Conservation (phyloP, 2,329 filamentous ascomycete genomes). For the Colletotrichum paranaense region DNA sequence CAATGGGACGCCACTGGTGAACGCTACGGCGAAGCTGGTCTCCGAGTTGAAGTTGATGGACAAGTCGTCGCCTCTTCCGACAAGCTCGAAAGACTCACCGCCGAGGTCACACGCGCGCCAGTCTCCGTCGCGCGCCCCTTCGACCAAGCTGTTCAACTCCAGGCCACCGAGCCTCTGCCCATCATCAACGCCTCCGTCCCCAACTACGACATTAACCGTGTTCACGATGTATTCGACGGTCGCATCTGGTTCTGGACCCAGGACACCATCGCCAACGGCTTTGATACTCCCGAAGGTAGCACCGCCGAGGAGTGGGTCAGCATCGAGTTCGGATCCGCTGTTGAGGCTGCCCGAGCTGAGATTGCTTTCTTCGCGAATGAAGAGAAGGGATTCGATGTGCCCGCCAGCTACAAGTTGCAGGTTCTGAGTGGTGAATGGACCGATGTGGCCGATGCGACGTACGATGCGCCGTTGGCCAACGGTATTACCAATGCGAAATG, state of each 20-base stretch:
- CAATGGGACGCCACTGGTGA: slow-evolving; percentile 53
- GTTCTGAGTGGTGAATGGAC: slow-evolving; percentile 11
- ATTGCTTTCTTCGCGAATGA: slow-evolving; percentile 20
- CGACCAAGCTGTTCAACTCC: slow-evolving; percentile 3
- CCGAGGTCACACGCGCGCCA: not conserved
- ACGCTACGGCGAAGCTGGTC: slow-evolving; percentile 49
- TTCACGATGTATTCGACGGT: slow-evolving; percentile 22
- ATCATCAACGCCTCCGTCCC: slow-evolving; percentile 17
- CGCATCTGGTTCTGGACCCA: slow-evolving; percentile 23
- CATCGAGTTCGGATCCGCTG: slow-evolving; percentile 8
- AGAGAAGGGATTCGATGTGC: slow-evolving; percentile 11
- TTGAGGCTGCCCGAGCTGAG: not conserved
- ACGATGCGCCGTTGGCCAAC: slow-evolving; percentile 7
- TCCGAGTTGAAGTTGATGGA: slow-evolving; percentile 52
- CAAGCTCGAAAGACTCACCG: slow-evolving; percentile 14
- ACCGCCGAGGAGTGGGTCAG: slow-evolving; percentile 15
- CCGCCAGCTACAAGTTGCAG: slow-evolving; percentile 14
- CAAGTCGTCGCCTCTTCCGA: slow-evolving; percentile 23
- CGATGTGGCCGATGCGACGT: slow-evolving; percentile 2
- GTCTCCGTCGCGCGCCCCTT: slow-evolving; percentile 9
- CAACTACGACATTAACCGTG: slow-evolving; percentile 8
- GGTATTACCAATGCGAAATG: slow-evolving; percentile 22
- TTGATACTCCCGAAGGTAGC: slow-evolving; percentile 8
- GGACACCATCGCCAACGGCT: slow-evolving; percentile 15
- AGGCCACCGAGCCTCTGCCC: not conserved